phyloP scores from a whole-genome alignment of 148 eudicot genomes.

The Chenopodium album region DNA sequence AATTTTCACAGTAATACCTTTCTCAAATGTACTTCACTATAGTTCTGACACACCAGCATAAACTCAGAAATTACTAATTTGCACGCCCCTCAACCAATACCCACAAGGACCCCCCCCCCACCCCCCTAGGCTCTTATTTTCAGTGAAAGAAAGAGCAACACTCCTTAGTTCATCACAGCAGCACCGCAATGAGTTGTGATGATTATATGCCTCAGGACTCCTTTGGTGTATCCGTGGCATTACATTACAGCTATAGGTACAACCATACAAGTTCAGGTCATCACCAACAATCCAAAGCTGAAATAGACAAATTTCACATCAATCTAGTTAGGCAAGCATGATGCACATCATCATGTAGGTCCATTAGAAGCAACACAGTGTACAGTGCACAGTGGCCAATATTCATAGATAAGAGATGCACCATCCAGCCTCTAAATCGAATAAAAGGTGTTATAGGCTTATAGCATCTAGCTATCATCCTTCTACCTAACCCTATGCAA shows the following conservation, averaged over 20 bases:
- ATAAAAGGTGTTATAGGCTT: background rate
- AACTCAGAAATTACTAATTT: background rate
- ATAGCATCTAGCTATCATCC: background rate
- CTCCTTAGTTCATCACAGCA: background rate
- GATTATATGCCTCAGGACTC: background rate
- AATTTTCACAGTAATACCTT: background rate
- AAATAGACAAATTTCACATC: background rate
- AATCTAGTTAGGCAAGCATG: background rate
- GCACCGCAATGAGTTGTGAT: background rate
- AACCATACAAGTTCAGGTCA: background rate
- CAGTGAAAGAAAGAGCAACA: background rate
- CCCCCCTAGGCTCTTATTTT: background rate
- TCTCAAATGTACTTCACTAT: background rate
- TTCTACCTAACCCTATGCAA: background rate
- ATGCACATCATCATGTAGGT: background rate
- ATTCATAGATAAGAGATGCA: background rate
- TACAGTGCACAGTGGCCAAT: background rate
- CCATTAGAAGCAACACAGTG: background rate
- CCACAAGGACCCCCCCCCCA: background rate
- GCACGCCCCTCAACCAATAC: background rate
- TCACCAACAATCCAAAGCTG: background rate
- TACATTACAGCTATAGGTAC: background rate
- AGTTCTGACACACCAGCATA: background rate
- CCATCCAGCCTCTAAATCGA: background rate
- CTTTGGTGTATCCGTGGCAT: background rate